Base-by-base conservation (phyloP, 2,329 filamentous ascomycete genomes). In the Orbilia javanica region DNA sequence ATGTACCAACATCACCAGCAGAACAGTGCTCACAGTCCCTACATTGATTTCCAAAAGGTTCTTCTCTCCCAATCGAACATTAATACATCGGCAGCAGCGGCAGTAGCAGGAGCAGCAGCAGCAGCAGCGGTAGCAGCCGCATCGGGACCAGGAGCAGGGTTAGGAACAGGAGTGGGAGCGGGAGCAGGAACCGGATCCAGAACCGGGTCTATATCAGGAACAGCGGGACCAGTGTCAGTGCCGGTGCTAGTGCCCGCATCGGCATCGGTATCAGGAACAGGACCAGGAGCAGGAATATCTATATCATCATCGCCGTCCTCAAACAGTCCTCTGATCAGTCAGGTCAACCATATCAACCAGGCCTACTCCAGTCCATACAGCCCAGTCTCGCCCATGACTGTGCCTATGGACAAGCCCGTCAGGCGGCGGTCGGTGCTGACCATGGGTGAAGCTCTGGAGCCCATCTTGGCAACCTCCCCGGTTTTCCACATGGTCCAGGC, bases 41-140 rank as follows among this genome's bases (percentile, higher is more conserved):
- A 71, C 29, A 63, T 77, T 67, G 73, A 77, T 52, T 77, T 77
- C 20, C 73, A 77, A 18, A 77, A 77, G 29, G 66, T 77, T 62
- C 73, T 77, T 18, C 53, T 52, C 31, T 77, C 73, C 4, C 73
- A 77, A 8, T 2, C 42, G 7, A 44, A n/a, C n/a, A n/a, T n/a
- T n/a, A n/a, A 44, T 44, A 44, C 42, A 4, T 20, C n/a, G 10
- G 31, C 10, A 10, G 31, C 31, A 5, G 31, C 31, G 4, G 31
- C 31, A 5, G 31, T 10, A 5, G 31, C 31, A 10, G 31, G n/a
- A n/a, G n/a, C n/a, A n/a, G n/a, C 31, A 10, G 31, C 31, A 10
- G 31, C 31, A 10, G 31, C 31, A 34, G 31, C 31, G 31, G 10
- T 10, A 34, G 31, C 31, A 34, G 31, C 31, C 5, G 10, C 5